Conservation (phyloP, 163 green algal species). For the Smithsoniella earleae region DNA sequence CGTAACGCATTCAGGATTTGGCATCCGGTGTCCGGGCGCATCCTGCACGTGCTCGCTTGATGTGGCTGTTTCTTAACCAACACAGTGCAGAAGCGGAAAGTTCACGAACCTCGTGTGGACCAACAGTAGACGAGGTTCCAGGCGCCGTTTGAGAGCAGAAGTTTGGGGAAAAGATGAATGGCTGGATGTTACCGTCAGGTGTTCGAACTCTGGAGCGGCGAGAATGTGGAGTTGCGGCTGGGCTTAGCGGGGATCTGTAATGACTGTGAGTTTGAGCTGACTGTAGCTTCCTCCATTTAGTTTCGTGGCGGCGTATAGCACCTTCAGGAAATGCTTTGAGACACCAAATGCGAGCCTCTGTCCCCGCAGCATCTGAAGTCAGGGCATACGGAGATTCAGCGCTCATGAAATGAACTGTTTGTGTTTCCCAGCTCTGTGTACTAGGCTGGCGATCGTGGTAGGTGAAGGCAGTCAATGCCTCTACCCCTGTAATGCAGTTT, state of each 20-base stretch:
- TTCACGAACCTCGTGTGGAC: neutral
- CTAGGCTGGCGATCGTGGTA: neutral
- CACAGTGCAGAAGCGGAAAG: neutral
- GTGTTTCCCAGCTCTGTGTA: neutral
- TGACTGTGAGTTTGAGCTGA: neutral
- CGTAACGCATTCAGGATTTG: neutral
- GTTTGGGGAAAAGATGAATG: conserved; percentile 2
- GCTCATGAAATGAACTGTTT: neutral
- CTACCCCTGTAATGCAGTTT: conserved; percentile 11
- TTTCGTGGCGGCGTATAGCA: neutral
- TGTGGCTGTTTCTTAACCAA: too few relatives aligned
- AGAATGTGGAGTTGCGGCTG: neutral
- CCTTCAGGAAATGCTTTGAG: conserved; percentile 16
- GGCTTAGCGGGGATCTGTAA: neutral
- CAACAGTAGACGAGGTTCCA: conserved; percentile 10
- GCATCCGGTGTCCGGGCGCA: neutral
- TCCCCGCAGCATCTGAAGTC: neutral
- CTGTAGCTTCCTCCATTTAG: neutral
- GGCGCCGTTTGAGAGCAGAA: neutral
- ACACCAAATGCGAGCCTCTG: neutral
- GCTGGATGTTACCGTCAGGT: conserved; percentile 8
- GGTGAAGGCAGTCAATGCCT: neutral
- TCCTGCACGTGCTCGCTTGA: too few relatives aligned
- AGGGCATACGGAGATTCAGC: conserved; percentile 11
- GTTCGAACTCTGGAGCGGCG: neutral